These are phyloP conservation scores for Daldinia decipiens DNA, from an alignment of 495 filamentous ascomycete genomes.

Conservation along the genomic window DNA sequence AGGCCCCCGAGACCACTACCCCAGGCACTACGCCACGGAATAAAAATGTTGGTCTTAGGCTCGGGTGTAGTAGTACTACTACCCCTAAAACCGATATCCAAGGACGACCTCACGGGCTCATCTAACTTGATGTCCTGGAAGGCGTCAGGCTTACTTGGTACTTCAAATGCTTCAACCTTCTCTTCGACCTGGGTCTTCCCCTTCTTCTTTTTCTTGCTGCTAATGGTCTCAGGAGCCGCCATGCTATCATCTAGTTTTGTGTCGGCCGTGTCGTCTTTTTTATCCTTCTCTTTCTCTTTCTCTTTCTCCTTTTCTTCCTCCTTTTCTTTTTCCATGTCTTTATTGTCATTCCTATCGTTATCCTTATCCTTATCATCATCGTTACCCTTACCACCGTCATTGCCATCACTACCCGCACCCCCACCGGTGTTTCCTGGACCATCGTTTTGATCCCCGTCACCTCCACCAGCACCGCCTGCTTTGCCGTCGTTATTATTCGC, in stretches of 20 bases:
- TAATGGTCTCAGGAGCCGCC: slow-evolving; percentile 42
- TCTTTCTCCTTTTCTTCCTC: slow-evolving; percentile 50
- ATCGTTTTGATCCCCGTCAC: slow-evolving; percentile 46
- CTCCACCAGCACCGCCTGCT: slow-evolving; percentile 40
- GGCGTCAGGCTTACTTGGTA: slow-evolving; percentile 45
- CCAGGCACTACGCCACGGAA: slow-evolving; percentile 52
- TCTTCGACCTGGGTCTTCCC: slow-evolving; percentile 49
- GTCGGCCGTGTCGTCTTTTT: slow-evolving; percentile 41
- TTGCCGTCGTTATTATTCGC: slow-evolving; percentile 58
- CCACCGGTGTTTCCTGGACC: slow-evolving; percentile 44
- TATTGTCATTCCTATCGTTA: slow-evolving; percentile 43
- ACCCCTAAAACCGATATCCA: slow-evolving; percentile 51
- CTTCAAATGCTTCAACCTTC: slow-evolving; percentile 36
- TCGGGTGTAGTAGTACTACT: slow-evolving; percentile 38
- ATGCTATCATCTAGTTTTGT: slow-evolving; percentile 44
- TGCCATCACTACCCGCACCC: slow-evolving; percentile 45
- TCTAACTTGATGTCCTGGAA: slow-evolving; percentile 64
- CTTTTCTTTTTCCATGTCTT: slow-evolving; percentile 38
- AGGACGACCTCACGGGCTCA: slow-evolving; percentile 50
- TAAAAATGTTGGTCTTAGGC: slow-evolving; percentile 48
- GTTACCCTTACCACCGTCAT: slow-evolving; percentile 28
- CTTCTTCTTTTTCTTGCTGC: slow-evolving; percentile 59
- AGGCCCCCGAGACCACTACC: slow-evolving; percentile 43
- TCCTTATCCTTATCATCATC: slow-evolving; percentile 32
- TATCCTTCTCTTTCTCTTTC: slow-evolving; percentile 48